These are phyloP conservation scores for Yamadazyma insecticola DNA, from an alignment of 805 yeast genomes.

Conservation along the genomic window DNA sequence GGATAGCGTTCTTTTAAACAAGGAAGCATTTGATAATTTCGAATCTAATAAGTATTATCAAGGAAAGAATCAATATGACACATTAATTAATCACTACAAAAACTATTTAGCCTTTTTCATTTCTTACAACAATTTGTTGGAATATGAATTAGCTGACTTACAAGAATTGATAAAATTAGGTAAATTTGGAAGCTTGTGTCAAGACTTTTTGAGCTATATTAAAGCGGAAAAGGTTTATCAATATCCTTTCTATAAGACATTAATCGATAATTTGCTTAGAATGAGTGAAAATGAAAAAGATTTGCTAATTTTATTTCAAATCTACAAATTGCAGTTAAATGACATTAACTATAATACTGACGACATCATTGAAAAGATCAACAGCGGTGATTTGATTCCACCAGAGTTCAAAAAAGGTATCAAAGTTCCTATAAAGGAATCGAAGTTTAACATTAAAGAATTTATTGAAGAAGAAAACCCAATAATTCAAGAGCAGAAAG, in stretches of 20 bases:
- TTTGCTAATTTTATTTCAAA: no score
- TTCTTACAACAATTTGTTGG: constrained; percentile 1
- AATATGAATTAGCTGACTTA: constrained; percentile 8
- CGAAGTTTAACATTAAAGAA: constrained; percentile 18
- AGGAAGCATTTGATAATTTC: constrained; percentile 21
- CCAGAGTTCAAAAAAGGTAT: constrained; percentile 4
- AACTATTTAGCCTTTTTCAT: constrained; percentile 1
- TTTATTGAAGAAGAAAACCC: constrained; percentile 6
- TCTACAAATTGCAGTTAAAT: no score
- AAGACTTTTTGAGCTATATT: constrained; percentile 5
- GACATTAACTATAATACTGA: no score
- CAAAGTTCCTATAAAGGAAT: constrained; percentile 12
- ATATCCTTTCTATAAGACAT: constrained; percentile 2
- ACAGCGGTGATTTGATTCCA: no score
- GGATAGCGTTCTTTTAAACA: constrained; percentile 28
- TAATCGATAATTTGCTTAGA: no score
- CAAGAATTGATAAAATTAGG: no score
- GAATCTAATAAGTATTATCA: constrained; percentile 12
- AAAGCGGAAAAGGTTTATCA: constrained; percentile 4
- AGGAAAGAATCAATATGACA: not conserved
- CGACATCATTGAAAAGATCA: no score
- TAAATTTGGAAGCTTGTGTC: constrained; percentile 3
- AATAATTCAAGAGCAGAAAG: not conserved
- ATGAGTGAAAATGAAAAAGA: no score
- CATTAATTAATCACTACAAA: not conserved